Base-by-base conservation (phyloP, 768 basidiomycete genomes). In the Suillus subaureus region DNA sequence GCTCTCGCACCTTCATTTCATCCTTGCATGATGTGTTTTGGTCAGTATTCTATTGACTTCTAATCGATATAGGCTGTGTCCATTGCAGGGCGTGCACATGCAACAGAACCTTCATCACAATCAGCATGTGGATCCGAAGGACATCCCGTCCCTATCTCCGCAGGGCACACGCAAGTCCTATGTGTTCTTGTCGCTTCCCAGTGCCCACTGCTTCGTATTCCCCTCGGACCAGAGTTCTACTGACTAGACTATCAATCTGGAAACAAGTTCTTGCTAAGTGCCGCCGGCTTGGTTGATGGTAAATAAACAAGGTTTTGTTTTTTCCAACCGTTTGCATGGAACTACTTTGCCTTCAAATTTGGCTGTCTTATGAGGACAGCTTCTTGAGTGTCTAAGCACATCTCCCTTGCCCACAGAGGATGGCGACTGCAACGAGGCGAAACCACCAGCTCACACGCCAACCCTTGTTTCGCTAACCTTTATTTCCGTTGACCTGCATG, bases 251-350 rank as follows among this genome's bases (percentile, higher is more conserved):
- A n/a, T 64, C 63, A 9, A 60, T 52, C 49, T 61, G 12, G 39
- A 42, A 55, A 21, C 39, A 12, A 42, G 16, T 40, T 28, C 35
- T 56, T 35, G 57, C 56, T 28, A 26, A 7, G 37, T 15, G 60
- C 63, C 43, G 15, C 60, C 54, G 64, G 55, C 18, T 57, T 58
- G 35, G 31, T 40, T 54, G 51, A 37, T 43, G 35, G 47, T 16
- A 60, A 40, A 47, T 11, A 47, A 42, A 60, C 67, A 68, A 68
- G 65, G 62, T 63, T 66, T 63, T 52, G 42, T 28, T 52, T 61
- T 66, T 68, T 52, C 51, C 43, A 66, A 66, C 66, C 33, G 42
- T 56, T 26, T 60, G 58, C 16, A 26, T 28, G 23, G 26, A 13
- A n/a, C 37, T 39, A 5, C 1, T 26, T 60, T 57, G 16, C 18